Evolutionary conservation across 2,329 filamentous ascomycete species (phyloP).

Genomic region (Sphaerulina vaccinii): DNA sequence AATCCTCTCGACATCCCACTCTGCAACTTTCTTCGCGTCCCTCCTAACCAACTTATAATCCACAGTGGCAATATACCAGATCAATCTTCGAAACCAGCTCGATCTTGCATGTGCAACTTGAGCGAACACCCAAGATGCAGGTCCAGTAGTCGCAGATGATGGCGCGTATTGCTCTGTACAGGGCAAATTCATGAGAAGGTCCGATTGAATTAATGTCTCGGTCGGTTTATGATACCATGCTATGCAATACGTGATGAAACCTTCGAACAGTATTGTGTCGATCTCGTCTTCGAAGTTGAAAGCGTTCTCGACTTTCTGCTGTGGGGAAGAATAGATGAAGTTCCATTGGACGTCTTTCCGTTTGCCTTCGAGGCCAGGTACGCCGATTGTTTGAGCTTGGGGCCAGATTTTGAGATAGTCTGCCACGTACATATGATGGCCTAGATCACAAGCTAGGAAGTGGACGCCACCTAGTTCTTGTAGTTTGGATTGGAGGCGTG

Average conservation of each 20-base stretch:
- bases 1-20: slow-evolving; percentile 16
- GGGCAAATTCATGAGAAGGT: slow-evolving; percentile 20
- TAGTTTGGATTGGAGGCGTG: slow-evolving; percentile 12
- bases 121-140: slow-evolving; percentile 11
- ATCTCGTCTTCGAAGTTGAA: slow-evolving; percentile 10
- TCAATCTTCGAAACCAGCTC: slow-evolving; percentile 16
- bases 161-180: slow-evolving; percentile 13
- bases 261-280: slow-evolving; percentile 19
- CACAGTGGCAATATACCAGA: slow-evolving; percentile 20
- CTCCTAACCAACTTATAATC: slow-evolving; percentile 15
- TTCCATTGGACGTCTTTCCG: slow-evolving; percentile 19
- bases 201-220: slow-evolving; percentile 16
- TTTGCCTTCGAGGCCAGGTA: slow-evolving; percentile 12
- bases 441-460: slow-evolving; percentile 20
- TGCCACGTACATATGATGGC: slow-evolving; percentile 20
- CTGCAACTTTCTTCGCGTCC: slow-evolving; percentile 17
- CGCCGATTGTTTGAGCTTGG: slow-evolving; percentile 18
- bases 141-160: slow-evolving; percentile 8
- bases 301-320: slow-evolving; percentile 7
- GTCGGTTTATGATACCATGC: slow-evolving; percentile 23
- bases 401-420: slow-evolving; percentile 18
- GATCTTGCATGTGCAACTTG: slow-evolving; percentile 14
- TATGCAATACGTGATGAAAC: slow-evolving; percentile 21
- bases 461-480: slow-evolving; percentile 17
- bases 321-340: slow-evolving; percentile 15